Percentiles rank a stretch among this genome's conserved stretches.
Evolutionary conservation across 1,284 basidiomycete genomes (phyloP).

Genomic region (Pseudozyma thailandica): DNA sequence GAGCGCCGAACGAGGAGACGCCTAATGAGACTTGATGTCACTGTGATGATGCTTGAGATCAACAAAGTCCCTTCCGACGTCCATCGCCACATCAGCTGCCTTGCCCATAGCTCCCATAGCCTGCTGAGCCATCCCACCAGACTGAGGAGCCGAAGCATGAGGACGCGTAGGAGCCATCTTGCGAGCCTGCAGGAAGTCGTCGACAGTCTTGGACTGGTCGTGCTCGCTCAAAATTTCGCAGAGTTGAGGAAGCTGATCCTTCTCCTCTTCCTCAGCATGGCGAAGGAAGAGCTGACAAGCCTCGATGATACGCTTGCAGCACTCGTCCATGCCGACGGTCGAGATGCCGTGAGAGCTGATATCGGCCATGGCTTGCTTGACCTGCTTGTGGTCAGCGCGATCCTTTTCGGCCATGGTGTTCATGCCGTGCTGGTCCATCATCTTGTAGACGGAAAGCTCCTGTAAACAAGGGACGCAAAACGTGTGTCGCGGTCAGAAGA

Average conservation of each 20-base stretch:
- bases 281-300: slow-evolving; percentile 52
- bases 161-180: slow-evolving; percentile 53
- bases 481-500: neutral
- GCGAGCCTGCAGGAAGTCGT: slow-evolving; percentile 51
- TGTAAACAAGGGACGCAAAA: neutral
- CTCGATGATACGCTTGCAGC: slow-evolving; percentile 32
- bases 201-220: slow-evolving; percentile 44
- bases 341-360: slow-evolving; percentile 38
- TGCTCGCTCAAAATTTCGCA: slow-evolving; percentile 29
- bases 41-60: slow-evolving; percentile 35
- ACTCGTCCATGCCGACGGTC: slow-evolving; percentile 25
- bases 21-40: slow-evolving; percentile 6
- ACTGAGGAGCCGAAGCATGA: slow-evolving; percentile 58
- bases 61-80: slow-evolving; percentile 28
- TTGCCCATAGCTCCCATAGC: slow-evolving; percentile 34
- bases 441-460: slow-evolving; percentile 56
- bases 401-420: slow-evolving; percentile 25
- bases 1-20: too few relatives aligned
- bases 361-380: slow-evolving; percentile 50
- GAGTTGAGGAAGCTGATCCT: slow-evolving; percentile 30
- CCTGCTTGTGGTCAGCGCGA: slow-evolving; percentile 49
- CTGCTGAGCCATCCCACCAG: slow-evolving; percentile 54
- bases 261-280: slow-evolving; percentile 54
- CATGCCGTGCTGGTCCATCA: slow-evolving; percentile 34
- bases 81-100: slow-evolving; percentile 17